These are phyloP conservation scores for Reticulascus tulasneorum DNA, from an alignment of 2,329 filamentous ascomycete species.

Conservation along the genomic window DNA sequence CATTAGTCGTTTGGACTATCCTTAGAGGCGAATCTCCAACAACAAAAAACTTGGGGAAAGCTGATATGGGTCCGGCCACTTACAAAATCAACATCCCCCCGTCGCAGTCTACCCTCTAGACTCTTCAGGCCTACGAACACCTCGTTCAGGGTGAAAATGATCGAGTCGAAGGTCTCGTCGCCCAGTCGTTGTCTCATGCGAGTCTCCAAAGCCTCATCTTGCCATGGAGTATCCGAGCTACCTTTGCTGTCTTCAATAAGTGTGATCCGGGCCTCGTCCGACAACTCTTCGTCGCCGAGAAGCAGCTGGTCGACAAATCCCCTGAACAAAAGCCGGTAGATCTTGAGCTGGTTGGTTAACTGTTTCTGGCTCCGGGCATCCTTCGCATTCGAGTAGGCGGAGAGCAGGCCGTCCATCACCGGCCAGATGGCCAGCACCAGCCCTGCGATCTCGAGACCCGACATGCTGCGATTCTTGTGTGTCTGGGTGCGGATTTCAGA, in stretches of 20 bases:
- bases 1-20: too few species aligned
- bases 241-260: neutral
- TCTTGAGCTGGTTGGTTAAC: neutral
- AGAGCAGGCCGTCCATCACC: neutral
- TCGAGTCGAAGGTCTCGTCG: neutral
- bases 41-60: too few species aligned
- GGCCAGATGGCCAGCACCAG: conserved; percentile 5
- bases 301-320: neutral
- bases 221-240: neutral
- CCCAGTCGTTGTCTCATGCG: neutral
- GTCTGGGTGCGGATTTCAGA: too few species aligned
- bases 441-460: conserved; percentile 3
- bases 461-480: too few species aligned
- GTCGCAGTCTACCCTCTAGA: neutral
- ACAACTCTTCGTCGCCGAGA: neutral
- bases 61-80: too few species aligned
- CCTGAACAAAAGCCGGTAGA: conserved; percentile 1
- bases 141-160: neutral
- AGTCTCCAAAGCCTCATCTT: neutral
- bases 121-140: neutral
- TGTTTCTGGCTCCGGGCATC: neutral
- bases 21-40: too few species aligned
- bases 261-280: neutral
- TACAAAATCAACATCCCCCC: conserved; percentile 1
- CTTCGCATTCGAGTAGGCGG: neutral